Conservation (phyloP, 2,329 filamentous ascomycete species). For the Tympanopsis confertula region DNA sequence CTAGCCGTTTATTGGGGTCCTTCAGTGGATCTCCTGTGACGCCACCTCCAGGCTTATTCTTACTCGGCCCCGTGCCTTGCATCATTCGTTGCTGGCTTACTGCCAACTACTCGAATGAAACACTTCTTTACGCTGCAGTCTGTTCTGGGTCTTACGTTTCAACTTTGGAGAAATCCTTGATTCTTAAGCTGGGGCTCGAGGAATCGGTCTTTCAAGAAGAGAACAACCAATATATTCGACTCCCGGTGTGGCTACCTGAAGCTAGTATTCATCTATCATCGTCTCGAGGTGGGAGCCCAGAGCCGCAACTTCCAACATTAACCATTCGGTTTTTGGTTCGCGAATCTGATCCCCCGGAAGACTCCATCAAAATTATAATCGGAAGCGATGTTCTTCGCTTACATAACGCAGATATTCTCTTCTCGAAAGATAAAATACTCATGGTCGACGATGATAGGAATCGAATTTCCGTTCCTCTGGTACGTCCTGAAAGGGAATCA, state of each 20-base stretch:
- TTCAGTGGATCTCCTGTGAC: conserved; percentile 28
- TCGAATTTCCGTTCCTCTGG: conserved; percentile 49
- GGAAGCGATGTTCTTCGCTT: conserved; percentile 49
- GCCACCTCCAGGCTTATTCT: conserved; percentile 48
- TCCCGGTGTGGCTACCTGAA: conserved; percentile 51
- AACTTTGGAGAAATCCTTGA: conserved; percentile 35
- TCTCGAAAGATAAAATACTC: conserved; percentile 50
- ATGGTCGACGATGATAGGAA: conserved; percentile 50
- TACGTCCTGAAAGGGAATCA: conserved; percentile 48
- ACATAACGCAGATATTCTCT: conserved; percentile 51
- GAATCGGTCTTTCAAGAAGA: conserved; percentile 32
- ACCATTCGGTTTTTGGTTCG: conserved; percentile 43
- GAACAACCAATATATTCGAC: conserved; percentile 34
- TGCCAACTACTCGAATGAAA: conserved; percentile 52
- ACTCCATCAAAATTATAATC: conserved; percentile 47
- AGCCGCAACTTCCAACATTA: conserved; percentile 45
- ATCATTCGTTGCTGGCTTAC: conserved; percentile 59
- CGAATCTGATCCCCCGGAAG: conserved; percentile 19
- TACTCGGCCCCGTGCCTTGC: conserved; percentile 51
- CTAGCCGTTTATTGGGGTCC: conserved; percentile 26
- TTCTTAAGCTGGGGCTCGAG: conserved; percentile 38
- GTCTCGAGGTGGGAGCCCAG: conserved; percentile 44
- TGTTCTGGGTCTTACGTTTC: conserved; percentile 55
- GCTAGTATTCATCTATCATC: conserved; percentile 44
- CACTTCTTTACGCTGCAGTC: conserved; percentile 49